A percentile compares a stretch with the other conserved stretches of the same genome.
phyloP scores from a whole-genome alignment of 306 rosid genomes.

The Quercus ilex region DNA sequence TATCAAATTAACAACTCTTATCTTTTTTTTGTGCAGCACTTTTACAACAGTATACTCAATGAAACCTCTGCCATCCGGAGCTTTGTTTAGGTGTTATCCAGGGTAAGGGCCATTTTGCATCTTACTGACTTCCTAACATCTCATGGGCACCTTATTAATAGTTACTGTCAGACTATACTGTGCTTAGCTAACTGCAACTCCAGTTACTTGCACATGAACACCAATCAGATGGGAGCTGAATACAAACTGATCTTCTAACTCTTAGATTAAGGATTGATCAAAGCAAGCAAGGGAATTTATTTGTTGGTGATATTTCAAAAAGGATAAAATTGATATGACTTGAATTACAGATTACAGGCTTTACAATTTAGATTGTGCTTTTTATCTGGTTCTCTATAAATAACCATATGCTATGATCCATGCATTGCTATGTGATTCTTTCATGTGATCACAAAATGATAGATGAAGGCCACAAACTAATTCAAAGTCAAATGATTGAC shows the following conservation, averaged over 20 bases:
- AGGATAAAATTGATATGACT: not conserved
- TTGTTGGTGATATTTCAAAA: too few species aligned
- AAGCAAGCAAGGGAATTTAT: too few species aligned
- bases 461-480: not conserved
- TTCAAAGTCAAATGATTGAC: not conserved
- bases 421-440: not conserved
- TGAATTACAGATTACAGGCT: not conserved
- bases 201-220: not conserved
- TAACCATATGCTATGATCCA: not conserved
- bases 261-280: too few species aligned
- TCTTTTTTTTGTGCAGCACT: constrained; percentile 51
- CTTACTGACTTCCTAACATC: not conserved
- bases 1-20: constrained; percentile 18
- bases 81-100: constrained; percentile 88
- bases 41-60: constrained; percentile 78
- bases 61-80: constrained; percentile 92
- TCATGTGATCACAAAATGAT: not conserved
- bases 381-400: not conserved
- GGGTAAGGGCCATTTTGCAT: constrained; percentile 49
- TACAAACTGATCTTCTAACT: too few species aligned
- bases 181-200: not conserved
- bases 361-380: not conserved
- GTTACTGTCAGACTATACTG: not conserved
- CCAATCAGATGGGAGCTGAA: not conserved
- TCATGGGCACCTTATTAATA: not conserved